Conservation (phyloP, 208 protist genomes). For the Tritrichomonas foetus region DNA sequence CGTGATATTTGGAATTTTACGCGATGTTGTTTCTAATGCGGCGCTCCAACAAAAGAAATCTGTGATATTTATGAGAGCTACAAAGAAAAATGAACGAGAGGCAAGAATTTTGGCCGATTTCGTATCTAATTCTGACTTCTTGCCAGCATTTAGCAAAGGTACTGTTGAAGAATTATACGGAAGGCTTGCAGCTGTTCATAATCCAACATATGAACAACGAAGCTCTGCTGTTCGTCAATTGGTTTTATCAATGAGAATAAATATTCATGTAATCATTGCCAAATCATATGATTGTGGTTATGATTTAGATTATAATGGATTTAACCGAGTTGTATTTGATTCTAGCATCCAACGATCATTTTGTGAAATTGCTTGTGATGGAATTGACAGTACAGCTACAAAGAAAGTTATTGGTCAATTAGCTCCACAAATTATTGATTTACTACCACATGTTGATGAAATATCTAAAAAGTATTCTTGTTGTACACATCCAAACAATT, state of each 20-base stretch:
- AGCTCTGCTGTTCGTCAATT: not conserved
- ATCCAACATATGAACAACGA: not conserved
- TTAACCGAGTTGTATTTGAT: not conserved
- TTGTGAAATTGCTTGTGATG: not conserved
- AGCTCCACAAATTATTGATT: not conserved
- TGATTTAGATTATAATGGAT: not conserved
- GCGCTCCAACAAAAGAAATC: conserved; percentile 22
- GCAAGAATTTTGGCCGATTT: not conserved
- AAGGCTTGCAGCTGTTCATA: not conserved
- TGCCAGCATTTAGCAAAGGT: not conserved
- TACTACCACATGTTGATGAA: not conserved
- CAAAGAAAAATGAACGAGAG: not conserved
- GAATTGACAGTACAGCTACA: not conserved
- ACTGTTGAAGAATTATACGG: not conserved
- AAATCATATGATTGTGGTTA: no score
- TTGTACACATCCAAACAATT: not conserved
- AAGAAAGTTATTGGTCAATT: conserved; percentile 28
- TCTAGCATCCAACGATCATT: not conserved
- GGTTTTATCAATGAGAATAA: not conserved
- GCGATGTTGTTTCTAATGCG: not conserved
- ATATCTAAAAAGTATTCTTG: not conserved
- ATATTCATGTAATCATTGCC: not conserved
- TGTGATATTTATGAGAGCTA: not conserved
- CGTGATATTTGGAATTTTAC: not conserved
- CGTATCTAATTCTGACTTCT: not conserved